Base-by-base conservation (phyloP, 2,329 filamentous ascomycete genomes). In the Chaetoscypha palmicola region DNA sequence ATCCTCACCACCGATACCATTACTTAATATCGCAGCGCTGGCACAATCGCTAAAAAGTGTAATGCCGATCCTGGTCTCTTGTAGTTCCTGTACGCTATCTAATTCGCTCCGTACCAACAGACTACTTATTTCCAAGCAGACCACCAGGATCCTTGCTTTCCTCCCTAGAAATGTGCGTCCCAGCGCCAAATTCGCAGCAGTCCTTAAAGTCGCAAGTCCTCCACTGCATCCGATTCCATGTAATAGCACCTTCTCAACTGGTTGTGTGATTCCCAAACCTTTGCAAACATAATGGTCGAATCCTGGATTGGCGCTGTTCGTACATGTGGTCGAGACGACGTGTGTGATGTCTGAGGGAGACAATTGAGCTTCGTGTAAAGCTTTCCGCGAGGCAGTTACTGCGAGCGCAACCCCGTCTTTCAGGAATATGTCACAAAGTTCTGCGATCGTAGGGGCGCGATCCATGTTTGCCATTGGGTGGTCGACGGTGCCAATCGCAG, bases 41-140 rank as follows among this genome's bases (percentile, higher is more conserved):
- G 77, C 81, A 51, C 78, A 84, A 60, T 86, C 82, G 16, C 79
- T 83, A 59, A 86, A 86, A 2, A 86, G 63, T 11, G 74, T 76
- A 1, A 77, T 69, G 2, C 80, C 82, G 53, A 86, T 83, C 23
- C 80, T 69, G 9, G 79, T 74, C 47, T 81, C 69, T 52, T 82
- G 74, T 12, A 68, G 55, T 52, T 75, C 67, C 48, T 78, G 57
- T 58, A 83, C 73, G 58, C 74, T 78, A 49, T 83, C 73, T 36
- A 86, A 64, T 60, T 86, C 82, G 53, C 77, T 81, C 32, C 80
- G 68, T 4, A 80, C 74, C 56, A 83, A 64, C 1, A 73, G 71
- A 12, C 76, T 80, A 61, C 71, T 76, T 33, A 81, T 66, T 58
- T 84, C 80, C 45, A 81, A 71, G 2, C 81, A 78, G 23, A 85